Evolutionary conservation across 441 rosid genomes (phyloP).

Genomic region (Bocquillonia castaneifolia): DNA sequence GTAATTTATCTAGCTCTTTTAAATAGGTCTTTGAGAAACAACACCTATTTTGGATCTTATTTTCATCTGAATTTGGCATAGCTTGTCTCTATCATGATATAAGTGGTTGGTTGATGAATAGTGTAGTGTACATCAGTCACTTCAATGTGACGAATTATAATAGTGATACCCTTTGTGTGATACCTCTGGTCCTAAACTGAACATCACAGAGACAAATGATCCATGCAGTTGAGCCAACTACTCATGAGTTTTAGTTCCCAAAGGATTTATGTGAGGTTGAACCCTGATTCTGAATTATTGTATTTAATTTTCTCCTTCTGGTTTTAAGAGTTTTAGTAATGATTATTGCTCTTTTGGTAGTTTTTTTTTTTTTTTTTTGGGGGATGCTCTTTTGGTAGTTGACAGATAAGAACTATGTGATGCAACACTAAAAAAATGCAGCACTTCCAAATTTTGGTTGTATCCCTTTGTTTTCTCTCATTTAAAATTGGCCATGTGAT

Average conservation of each 20-base stretch:
- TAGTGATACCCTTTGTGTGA: not conserved
- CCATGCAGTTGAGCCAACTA: not conserved
- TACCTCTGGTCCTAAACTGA: not conserved
- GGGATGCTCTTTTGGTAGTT: not conserved
- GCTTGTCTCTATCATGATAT: not conserved
- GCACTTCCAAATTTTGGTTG: not conserved
- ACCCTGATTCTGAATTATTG: too few relatives aligned
- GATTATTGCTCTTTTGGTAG: too few relatives aligned
- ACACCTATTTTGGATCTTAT: not conserved
- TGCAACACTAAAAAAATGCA: not conserved
- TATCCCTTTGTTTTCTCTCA: not conserved
- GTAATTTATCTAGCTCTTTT: not conserved
- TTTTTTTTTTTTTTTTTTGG: too few relatives aligned
- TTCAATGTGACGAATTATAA: not conserved
- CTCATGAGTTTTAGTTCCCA: not conserved
- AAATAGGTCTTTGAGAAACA: not conserved
- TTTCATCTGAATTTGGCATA: not conserved
- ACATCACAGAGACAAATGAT: not conserved
- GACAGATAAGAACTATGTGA: not conserved
- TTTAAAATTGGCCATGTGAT: not conserved
- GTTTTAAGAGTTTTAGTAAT: not conserved
- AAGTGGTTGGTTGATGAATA: too few relatives aligned
- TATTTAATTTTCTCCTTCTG: not conserved
- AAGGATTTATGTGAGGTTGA: not conserved
- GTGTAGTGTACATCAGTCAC: not conserved